Conservation (phyloP, 164 flowering plant species). For the Aristolochia californica region DNA sequence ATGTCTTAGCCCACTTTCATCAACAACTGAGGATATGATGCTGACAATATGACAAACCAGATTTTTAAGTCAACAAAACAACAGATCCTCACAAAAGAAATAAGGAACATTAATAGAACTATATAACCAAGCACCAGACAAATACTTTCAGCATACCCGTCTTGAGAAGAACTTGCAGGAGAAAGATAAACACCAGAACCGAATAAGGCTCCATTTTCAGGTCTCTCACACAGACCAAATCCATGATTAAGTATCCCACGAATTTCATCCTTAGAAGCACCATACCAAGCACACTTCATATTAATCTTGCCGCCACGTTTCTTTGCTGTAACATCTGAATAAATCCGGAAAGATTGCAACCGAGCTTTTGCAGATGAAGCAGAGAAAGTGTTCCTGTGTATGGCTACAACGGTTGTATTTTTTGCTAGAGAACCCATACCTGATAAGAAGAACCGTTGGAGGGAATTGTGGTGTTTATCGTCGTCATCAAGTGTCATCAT, state of each 20-base stretch:
- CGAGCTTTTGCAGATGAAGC: slow-evolving; percentile 20
- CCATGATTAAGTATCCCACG: slow-evolving; percentile 31
- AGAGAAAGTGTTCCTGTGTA: slow-evolving; percentile 18
- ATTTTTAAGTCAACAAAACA: too few relatives aligned
- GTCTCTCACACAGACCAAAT: slow-evolving; percentile 19
- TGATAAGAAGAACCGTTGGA: slow-evolving; percentile 12
- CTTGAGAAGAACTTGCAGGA: slow-evolving; percentile 20
- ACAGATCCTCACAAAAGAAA: too few relatives aligned
- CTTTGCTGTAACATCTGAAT: slow-evolving; percentile 20
- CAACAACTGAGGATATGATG: slow-evolving; percentile 18
- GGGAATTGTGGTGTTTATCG: slow-evolving; percentile 1
- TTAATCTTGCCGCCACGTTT: slow-evolving; percentile 27
- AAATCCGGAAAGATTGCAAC: slow-evolving; percentile 22
- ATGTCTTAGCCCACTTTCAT: slow-evolving; percentile 45
- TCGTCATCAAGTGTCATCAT: slow-evolving; percentile 11
- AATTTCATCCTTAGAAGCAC: slow-evolving; percentile 35
- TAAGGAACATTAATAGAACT: not conserved
- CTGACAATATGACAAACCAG: slow-evolving; percentile 23
- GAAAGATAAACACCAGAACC: slow-evolving; percentile 37
- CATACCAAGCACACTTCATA: slow-evolving; percentile 47
- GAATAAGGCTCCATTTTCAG: slow-evolving; percentile 9
- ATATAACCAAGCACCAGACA: not conserved
- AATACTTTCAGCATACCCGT: slow-evolving; percentile 17
- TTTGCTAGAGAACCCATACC: slow-evolving; percentile 16
- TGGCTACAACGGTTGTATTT: slow-evolving; percentile 14